A percentile compares a stretch with the other conserved stretches of the same genome.
These are phyloP conservation scores for Cryptomeria japonica DNA, from an alignment of 75 land plant species.

Conservation along the genomic window DNA sequence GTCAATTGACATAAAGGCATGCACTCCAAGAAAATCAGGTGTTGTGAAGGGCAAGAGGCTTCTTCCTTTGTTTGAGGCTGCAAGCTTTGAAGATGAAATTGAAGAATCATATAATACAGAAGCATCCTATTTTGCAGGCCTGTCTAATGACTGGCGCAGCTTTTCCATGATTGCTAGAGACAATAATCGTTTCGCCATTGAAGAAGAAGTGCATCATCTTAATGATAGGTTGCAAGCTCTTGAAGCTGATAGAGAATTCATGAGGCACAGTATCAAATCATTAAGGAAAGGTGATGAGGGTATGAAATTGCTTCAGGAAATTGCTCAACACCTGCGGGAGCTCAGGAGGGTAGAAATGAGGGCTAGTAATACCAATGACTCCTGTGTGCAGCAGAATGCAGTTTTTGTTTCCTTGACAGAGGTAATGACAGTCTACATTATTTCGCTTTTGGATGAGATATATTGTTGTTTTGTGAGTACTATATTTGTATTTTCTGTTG, in stretches of 20 bases:
- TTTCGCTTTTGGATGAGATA: not conserved
- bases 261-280: slow-evolving; percentile 34
- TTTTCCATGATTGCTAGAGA: slow-evolving; percentile 19
- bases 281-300: slow-evolving; percentile 46
- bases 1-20: not conserved
- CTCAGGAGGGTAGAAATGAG: slow-evolving; percentile 22
- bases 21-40: not conserved
- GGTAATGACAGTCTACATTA: not conserved
- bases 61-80: slow-evolving; percentile 14
- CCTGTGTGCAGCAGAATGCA: slow-evolving; percentile 8
- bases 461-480: not conserved
- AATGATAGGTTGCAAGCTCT: slow-evolving; percentile 45
- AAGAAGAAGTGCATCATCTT: slow-evolving; percentile 34
- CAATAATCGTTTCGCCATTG: slow-evolving; percentile 23
- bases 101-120: slow-evolving; percentile 11
- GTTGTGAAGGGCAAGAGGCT: slow-evolving; percentile 7
- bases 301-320: slow-evolving; percentile 32
- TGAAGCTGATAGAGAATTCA: slow-evolving; percentile 41
- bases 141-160: slow-evolving; percentile 13
- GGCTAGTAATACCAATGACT: slow-evolving; percentile 8
- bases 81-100: slow-evolving; percentile 10
- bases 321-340: slow-evolving; percentile 39
- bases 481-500: not conserved
- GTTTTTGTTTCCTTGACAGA: not conserved
- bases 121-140: slow-evolving; percentile 1